Conservation (phyloP, 2,329 filamentous ascomycete genomes). For the Epichloe gansuensis region DNA sequence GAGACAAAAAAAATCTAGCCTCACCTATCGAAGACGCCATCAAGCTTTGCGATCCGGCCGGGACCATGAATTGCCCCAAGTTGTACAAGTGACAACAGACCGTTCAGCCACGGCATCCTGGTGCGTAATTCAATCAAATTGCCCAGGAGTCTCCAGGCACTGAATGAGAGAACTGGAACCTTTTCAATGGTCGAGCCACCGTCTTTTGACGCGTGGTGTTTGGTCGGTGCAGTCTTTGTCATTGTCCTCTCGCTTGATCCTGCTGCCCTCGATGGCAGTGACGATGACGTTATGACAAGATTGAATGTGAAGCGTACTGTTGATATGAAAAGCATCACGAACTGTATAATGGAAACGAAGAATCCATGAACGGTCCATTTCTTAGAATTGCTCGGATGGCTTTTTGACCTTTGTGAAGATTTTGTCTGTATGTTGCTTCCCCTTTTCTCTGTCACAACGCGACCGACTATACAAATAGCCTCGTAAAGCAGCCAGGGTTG, state of each 20-base stretch:
- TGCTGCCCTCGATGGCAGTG: constrained; percentile 42
- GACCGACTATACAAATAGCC: constrained; percentile 58
- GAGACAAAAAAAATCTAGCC: constrained; percentile 19
- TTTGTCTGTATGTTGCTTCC: constrained; percentile 5
- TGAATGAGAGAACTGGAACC: constrained; percentile 63
- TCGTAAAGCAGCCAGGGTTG: constrained; percentile 88
- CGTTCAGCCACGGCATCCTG: constrained; percentile 86
- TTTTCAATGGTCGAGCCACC: constrained; percentile 17
- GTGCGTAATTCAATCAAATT: constrained; percentile 59
- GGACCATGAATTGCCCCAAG: constrained; percentile 61
- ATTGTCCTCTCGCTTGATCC: constrained; percentile 12
- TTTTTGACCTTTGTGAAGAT: background rate
- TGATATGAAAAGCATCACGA: constrained; percentile 42
- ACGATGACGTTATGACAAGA: constrained; percentile 54
- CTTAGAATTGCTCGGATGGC: constrained; percentile 9
- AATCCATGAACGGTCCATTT: constrained; percentile 30
- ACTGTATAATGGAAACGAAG: constrained; percentile 46
- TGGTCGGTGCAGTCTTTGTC: constrained; percentile 4
- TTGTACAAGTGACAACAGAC: constrained; percentile 62
- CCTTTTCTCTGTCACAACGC: constrained; percentile 22
- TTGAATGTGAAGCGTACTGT: constrained; percentile 52
- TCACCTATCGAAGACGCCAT: constrained; percentile 85
- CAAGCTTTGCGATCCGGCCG: constrained; percentile 58
- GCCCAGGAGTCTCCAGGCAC: constrained; percentile 60
- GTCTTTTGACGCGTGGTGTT: background rate